Evolutionary conservation across 345 rosid species (phyloP), one percentile per base, ranked within the genome.

Genomic region (Atalantia buxifolia): DNA sequence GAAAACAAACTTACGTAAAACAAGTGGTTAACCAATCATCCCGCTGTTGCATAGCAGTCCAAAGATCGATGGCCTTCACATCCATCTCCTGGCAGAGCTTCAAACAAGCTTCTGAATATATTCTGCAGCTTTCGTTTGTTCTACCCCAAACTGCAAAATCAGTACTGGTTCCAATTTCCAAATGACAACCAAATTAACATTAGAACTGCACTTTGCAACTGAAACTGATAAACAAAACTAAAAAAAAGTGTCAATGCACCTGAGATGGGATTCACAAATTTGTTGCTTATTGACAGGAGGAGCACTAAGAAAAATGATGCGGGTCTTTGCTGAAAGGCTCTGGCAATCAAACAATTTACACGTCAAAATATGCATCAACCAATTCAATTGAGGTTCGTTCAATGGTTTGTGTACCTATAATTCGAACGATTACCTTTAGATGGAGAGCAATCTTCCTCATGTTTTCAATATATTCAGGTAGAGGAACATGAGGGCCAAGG

Each of bases 401-500:
- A 6, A 12, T 65, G 69, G 42, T 19, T 65, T 48, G 24, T 55
- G 28, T 28, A 53, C 16, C 35, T 71, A 48, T 24, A 76, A 12
- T 66, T 13, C 25, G 10, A 62, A 40, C 35, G 24, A 42, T 71
- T 78, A 94, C 99, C 97, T 90, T 85, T 78, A 96, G 91, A 80
- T 95, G 95, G 31, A 79, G 28, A 5, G 87, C 94, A 55, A 92
- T 94, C 83, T 89, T 91, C 79, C 79, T 87, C 98, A 92, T 96
- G 88, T 96, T 96, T 6, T 87, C 91, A 0, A 79, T 28, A 62
- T 87, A 94, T 77, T 92, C 97, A 3, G 91, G 83, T 31, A 95
- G 85, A 14, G 97, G 99, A n/a, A 95, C 99, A 83, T 95, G 98
- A 73, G 96, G 87, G 28, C 97, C 95, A 2, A 85, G 75, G 45